Percentiles rank a stretch among this genome's conserved stretches.
Conservation (phyloP, 2,329 filamentous ascomycete genomes). For the Nigrospora sphaerica region DNA sequence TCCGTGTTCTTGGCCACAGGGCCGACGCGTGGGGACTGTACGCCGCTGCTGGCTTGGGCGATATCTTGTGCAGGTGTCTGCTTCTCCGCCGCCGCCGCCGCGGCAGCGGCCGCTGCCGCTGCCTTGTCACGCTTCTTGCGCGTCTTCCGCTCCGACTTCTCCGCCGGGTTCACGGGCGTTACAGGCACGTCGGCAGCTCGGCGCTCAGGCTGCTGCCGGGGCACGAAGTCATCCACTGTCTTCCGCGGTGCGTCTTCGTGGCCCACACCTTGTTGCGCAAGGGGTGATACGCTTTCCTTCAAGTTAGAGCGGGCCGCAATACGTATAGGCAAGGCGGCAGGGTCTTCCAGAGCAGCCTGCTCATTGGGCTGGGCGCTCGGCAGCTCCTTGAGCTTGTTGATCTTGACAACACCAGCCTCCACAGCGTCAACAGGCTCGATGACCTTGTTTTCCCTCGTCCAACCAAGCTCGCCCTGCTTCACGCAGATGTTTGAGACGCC, state of each 20-base stretch:
- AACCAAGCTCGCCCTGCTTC: slow-evolving; percentile 84
- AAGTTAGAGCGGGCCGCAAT: slow-evolving; percentile 12
- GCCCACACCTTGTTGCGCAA: slow-evolving; percentile 11
- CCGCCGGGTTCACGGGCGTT: slow-evolving; percentile 18
- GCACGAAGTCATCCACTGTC: slow-evolving; percentile 10
- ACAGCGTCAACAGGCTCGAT: slow-evolving; percentile 71
- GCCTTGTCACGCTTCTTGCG: slow-evolving; percentile 50
- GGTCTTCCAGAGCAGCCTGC: slow-evolving; percentile 19
- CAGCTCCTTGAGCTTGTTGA: slow-evolving; percentile 58
- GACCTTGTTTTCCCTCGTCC: slow-evolving; percentile 86
- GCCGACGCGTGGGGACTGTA: slow-evolving; percentile 25
- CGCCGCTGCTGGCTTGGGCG: slow-evolving; percentile 31
- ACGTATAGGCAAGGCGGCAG: slow-evolving; percentile 20
- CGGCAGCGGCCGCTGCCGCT: slow-evolving; percentile 27
- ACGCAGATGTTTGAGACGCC: slow-evolving; percentile 87
- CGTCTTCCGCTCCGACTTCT: slow-evolving; percentile 23
- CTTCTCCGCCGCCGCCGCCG: slow-evolving; percentile 39
- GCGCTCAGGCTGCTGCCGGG: slow-evolving; percentile 13
- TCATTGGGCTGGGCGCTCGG: slow-evolving; percentile 36
- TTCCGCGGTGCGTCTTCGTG: slow-evolving; percentile 15
- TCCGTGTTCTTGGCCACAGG: slow-evolving; percentile 24
- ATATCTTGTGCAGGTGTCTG: slow-evolving; percentile 19
- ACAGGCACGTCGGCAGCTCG: slow-evolving; percentile 16
- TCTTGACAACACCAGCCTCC: slow-evolving; percentile 64
- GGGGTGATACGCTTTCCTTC: slow-evolving; percentile 16